Evolutionary conservation across 768 basidiomycete species (phyloP).

Genomic region (Cystofilobasidium bisporidii): DNA sequence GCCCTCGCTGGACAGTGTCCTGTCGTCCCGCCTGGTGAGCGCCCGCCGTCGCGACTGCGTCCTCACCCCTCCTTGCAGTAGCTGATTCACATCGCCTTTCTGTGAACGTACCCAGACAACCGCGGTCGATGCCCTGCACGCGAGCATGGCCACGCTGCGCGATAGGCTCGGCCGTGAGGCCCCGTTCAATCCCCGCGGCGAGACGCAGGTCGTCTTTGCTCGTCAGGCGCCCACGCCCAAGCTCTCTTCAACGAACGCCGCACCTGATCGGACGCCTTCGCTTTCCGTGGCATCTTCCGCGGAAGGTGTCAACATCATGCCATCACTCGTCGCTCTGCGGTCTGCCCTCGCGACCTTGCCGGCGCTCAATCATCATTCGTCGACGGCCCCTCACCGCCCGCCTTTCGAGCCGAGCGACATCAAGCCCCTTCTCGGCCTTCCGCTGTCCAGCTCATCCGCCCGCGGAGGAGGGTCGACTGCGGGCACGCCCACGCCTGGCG

Average conservation of each 20-base stretch:
- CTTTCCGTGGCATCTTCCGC: neutral
- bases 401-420: neutral
- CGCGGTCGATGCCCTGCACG: constrained; percentile 47
- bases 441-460: neutral
- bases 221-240: neutral
- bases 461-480: neutral
- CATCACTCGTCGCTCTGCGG: constrained; percentile 12
- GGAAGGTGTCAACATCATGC: neutral
- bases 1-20: constrained; percentile 69
- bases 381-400: constrained; percentile 8
- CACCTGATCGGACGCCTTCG: neutral
- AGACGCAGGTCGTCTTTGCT: constrained; percentile 20
- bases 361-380: neutral
- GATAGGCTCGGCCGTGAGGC: constrained; percentile 5
- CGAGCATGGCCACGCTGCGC: constrained; percentile 64
- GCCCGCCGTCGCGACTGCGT: no score
- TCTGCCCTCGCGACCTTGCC: constrained; percentile 12
- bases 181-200: constrained; percentile 19
- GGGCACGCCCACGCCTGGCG: constrained; percentile 1
- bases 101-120: constrained; percentile 46
- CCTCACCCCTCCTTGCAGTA: no score
- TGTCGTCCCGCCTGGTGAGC: constrained; percentile 71
- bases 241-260: neutral
- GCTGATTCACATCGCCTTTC: neutral
- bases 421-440: neutral